phyloP scores from a whole-genome alignment of 2,329 filamentous ascomycete genomes.

The Aspergillus carbonarius region DNA sequence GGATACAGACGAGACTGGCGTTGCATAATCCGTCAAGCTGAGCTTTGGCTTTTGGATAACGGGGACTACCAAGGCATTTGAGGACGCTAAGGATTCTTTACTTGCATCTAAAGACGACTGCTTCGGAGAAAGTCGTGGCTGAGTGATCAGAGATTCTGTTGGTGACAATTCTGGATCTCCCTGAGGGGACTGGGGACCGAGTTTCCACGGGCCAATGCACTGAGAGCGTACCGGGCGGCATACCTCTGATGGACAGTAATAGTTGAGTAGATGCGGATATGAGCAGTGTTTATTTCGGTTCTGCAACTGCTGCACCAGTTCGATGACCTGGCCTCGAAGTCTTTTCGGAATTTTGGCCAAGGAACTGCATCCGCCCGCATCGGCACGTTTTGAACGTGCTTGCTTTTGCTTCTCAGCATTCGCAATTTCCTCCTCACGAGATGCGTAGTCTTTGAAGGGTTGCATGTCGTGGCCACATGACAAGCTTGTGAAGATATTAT shows the following conservation, averaged over 20 bases:
- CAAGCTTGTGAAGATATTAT: conserved; percentile 72
- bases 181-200: conserved; percentile 10
- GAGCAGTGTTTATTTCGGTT: conserved; percentile 71
- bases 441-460: conserved; percentile 77
- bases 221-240: conserved; percentile 21
- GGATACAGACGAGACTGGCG: conserved; percentile 67
- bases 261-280: conserved; percentile 71
- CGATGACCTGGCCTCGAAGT: conserved; percentile 61
- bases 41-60: conserved; percentile 18
- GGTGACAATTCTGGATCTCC: conserved; percentile 14
- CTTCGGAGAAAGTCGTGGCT: conserved; percentile 20
- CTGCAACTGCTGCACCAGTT: conserved; percentile 68
- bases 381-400: conserved; percentile 1
- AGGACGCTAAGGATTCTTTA: neutral
- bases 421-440: conserved; percentile 78
- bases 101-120: neutral
- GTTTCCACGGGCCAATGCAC: conserved; percentile 24
- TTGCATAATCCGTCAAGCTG: conserved; percentile 66
- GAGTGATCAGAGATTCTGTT: conserved; percentile 26
- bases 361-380: conserved; percentile 6
- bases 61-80: neutral
- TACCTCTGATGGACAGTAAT: conserved; percentile 71
- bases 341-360: conserved; percentile 39
- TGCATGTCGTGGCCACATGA: conserved; percentile 64
- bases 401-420: conserved; percentile 18